phyloP scores from a whole-genome alignment of 345 rosid species.

The Punica granatum region DNA sequence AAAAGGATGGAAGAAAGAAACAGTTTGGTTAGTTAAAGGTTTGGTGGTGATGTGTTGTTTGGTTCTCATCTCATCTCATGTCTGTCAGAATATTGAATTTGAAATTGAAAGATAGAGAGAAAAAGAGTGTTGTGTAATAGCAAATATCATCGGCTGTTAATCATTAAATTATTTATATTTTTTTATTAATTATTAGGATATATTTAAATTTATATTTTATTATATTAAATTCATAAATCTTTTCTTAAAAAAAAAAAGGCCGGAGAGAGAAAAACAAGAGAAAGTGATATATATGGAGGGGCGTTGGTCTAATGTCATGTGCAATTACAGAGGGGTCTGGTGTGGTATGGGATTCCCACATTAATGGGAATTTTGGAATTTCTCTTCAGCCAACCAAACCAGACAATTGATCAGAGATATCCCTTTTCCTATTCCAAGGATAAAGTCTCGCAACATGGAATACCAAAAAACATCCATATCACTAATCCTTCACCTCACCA shows the following conservation, averaged over 20 bases:
- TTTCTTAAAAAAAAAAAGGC: no score
- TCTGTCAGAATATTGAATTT: not conserved
- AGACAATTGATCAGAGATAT: not conserved
- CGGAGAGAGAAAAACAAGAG: no score
- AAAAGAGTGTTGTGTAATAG: not conserved
- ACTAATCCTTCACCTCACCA: no score
- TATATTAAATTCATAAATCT: no score
- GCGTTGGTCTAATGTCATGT: not conserved
- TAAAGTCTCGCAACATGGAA: not conserved
- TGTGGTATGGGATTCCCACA: not conserved
- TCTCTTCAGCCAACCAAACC: not conserved
- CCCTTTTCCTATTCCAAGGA: not conserved
- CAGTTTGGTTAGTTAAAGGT: not conserved
- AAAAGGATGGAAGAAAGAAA: not conserved
- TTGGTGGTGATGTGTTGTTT: not conserved
- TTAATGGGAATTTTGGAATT: conserved; percentile 11
- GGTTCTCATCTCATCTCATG: not conserved
- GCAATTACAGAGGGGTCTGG: not conserved
- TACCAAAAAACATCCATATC: no score
- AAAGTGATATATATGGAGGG: no score
- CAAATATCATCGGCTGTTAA: no score
- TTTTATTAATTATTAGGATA: no score
- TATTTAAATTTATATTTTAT: no score
- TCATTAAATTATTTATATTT: no score
- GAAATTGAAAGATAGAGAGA: not conserved